phyloP scores from a whole-genome alignment of 2,329 filamentous ascomycete genomes.

The Paraconiothyrium sp. region DNA sequence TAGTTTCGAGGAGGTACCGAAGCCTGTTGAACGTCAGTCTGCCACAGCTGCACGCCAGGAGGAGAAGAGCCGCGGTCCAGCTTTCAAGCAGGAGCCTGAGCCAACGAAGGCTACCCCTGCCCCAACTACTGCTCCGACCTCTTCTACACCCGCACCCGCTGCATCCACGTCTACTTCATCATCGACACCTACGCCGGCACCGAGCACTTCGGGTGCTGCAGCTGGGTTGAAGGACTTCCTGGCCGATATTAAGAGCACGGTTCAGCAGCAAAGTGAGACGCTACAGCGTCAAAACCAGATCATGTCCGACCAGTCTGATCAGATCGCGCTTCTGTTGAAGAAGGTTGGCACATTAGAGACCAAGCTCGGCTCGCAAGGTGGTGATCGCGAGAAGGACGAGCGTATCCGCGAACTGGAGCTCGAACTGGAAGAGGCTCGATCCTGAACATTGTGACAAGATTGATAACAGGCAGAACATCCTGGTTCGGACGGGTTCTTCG shows the following conservation, averaged over 20 bases:
- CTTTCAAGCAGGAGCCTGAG: slow-evolving; percentile 53
- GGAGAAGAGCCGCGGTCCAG: slow-evolving; percentile 49
- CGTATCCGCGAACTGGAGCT: slow-evolving; percentile 52
- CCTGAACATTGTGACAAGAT: slow-evolving; percentile 27
- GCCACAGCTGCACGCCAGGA: slow-evolving; percentile 47
- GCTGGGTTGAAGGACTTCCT: slow-evolving; percentile 72
- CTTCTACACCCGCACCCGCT: slow-evolving; percentile 51
- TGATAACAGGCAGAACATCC: neutral
- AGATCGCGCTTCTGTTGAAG: slow-evolving; percentile 77
- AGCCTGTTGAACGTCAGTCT: slow-evolving; percentile 71
- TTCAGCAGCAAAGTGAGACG: slow-evolving; percentile 74
- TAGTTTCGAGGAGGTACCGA: slow-evolving; percentile 86
- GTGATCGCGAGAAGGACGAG: slow-evolving; percentile 52
- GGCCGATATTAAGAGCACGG: slow-evolving; percentile 77
- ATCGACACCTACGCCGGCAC: slow-evolving; percentile 48
- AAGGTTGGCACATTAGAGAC: slow-evolving; percentile 71
- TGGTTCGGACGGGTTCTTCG: neutral
- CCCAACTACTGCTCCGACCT: slow-evolving; percentile 46
- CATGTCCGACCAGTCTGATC: slow-evolving; percentile 78
- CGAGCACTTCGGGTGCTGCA: slow-evolving; percentile 55
- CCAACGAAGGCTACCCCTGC: slow-evolving; percentile 56
- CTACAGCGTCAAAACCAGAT: slow-evolving; percentile 54
- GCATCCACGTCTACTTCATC: slow-evolving; percentile 44
- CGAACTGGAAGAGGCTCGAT: slow-evolving; percentile 53
- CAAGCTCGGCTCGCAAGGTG: slow-evolving; percentile 64